Evolutionary conservation across 106 monocot genomes (phyloP).

Genomic region (Acanthochlamys bracteata): DNA sequence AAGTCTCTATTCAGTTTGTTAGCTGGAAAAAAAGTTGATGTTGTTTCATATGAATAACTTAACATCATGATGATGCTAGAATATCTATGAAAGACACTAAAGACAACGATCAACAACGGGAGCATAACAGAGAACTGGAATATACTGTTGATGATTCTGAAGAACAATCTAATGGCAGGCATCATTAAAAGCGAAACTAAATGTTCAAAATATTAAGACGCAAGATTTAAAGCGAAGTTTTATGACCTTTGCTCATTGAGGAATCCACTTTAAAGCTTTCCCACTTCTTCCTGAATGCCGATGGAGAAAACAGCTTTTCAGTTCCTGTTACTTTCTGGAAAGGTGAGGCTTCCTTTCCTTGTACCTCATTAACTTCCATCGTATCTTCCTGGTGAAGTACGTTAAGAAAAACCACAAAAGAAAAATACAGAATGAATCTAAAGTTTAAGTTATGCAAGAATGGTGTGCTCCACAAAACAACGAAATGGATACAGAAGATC

Average conservation of each 20-base stretch:
- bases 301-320: slow-evolving; percentile 18
- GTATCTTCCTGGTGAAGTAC: slow-evolving; percentile 32
- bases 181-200: too few relatives aligned
- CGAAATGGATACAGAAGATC: slow-evolving; percentile 59
- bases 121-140: too few relatives aligned
- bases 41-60: too few relatives aligned
- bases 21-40: too few relatives aligned
- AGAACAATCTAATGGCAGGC: too few relatives aligned
- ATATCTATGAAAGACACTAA: too few relatives aligned
- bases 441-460: background rate
- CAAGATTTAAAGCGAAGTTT: too few relatives aligned
- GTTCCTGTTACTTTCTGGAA: slow-evolving; percentile 10
- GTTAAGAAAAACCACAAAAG: slow-evolving; percentile 18
- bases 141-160: too few relatives aligned
- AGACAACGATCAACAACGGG: too few relatives aligned
- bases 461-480: background rate
- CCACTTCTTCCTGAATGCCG: slow-evolving; percentile 16
- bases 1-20: too few relatives aligned
- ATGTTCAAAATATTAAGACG: too few relatives aligned
- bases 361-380: slow-evolving; percentile 9
- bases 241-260: slow-evolving; percentile 21
- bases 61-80: too few relatives aligned
- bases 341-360: slow-evolving; percentile 5
- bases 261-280: slow-evolving; percentile 17
- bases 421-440: slow-evolving; percentile 2